phyloP scores from a whole-genome alignment of 108 stramenopile species.

The Cylindrotheca fusiformis region DNA sequence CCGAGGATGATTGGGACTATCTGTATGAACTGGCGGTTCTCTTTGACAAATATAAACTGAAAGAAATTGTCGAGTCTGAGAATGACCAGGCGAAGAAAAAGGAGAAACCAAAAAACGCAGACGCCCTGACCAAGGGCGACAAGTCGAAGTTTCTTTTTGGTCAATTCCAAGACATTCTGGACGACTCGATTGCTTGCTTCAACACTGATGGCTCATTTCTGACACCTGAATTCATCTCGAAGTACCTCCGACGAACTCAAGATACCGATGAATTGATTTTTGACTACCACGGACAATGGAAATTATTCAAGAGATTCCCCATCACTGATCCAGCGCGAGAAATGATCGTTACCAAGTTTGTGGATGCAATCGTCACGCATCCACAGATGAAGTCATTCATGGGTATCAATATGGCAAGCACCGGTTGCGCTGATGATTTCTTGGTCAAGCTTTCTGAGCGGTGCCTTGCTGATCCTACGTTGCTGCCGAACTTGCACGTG shows the following conservation, averaged over 20 bases:
- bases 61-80: constrained; percentile 17
- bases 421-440: constrained; percentile 35
- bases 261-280: constrained; percentile 25
- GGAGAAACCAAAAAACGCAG: constrained; percentile 14
- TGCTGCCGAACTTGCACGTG: constrained; percentile 30
- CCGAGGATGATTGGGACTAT: constrained; percentile 32
- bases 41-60: constrained; percentile 39
- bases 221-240: constrained; percentile 39
- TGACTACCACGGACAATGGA: constrained; percentile 42
- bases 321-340: constrained; percentile 28
- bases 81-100: constrained; percentile 10
- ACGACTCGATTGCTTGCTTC: constrained; percentile 14
- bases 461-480: constrained; percentile 18
- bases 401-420: constrained; percentile 45
- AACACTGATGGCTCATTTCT: constrained; percentile 36
- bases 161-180: constrained; percentile 23
- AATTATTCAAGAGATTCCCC: constrained; percentile 44
- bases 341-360: constrained; percentile 40
- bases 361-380: constrained; percentile 35
- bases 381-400: constrained; percentile 35
- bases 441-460: constrained; percentile 18
- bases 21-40: constrained; percentile 31
- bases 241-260: constrained; percentile 22
- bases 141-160: constrained; percentile 30
- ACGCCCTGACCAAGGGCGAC: constrained; percentile 15